These are phyloP conservation scores for Piloderma croceum DNA, from an alignment of 768 basidiomycete species.

Conservation along the genomic window DNA sequence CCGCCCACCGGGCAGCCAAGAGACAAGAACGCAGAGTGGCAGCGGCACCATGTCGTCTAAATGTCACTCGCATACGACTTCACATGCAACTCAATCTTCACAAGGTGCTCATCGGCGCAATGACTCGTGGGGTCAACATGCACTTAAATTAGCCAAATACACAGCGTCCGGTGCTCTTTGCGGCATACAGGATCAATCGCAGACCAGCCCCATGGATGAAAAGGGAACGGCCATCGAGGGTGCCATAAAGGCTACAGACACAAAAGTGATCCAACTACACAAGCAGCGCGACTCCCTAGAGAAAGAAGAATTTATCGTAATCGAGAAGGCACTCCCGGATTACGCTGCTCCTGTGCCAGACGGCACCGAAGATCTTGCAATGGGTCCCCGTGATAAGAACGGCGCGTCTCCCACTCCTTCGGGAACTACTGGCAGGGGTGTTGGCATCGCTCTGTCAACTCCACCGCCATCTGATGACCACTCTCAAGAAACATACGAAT, in stretches of 20 bases:
- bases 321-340: too few relatives aligned
- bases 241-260: too few relatives aligned
- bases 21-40: slow-evolving; percentile 7
- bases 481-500: slow-evolving; percentile 9
- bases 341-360: too few relatives aligned
- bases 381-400: too few relatives aligned
- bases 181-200: slow-evolving; percentile 22
- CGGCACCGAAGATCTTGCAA: too few relatives aligned
- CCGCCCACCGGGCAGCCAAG: slow-evolving; percentile 15
- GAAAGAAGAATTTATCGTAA: too few relatives aligned
- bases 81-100: slow-evolving; percentile 28
- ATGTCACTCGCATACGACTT: slow-evolving; percentile 34
- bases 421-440: slow-evolving; percentile 17
- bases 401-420: slow-evolving; percentile 31
- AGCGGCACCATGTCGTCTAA: slow-evolving; percentile 14
- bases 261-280: too few relatives aligned
- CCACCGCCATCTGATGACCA: slow-evolving; percentile 22
- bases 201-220: slow-evolving; percentile 18
- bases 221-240: slow-evolving; percentile 7
- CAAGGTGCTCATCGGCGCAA: slow-evolving; percentile 31
- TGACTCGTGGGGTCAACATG: slow-evolving; percentile 34
- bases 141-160: too few relatives aligned
- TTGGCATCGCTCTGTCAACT: slow-evolving; percentile 43
- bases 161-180: too few relatives aligned
- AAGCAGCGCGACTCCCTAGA: too few relatives aligned